Conservation (phyloP, 352 stramenopile species). For the Pythium chondricola region DNA sequence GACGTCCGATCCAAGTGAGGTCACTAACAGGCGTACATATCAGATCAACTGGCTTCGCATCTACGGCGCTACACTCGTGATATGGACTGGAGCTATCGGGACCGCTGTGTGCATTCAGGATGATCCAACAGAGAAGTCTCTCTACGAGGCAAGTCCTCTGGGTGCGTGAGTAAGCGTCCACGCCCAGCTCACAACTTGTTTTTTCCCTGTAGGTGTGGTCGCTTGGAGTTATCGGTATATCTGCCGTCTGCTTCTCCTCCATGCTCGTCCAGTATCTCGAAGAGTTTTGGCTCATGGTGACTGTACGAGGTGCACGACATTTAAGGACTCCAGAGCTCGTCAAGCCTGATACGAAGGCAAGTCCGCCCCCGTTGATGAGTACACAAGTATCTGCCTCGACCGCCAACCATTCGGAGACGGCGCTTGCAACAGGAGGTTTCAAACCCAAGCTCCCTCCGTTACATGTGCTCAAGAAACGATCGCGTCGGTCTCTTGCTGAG, state of each 20-base stretch:
- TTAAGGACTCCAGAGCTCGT: not conserved
- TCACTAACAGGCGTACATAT: not conserved
- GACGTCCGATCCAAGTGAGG: no score
- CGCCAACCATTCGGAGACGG: no score
- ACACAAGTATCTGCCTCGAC: no score
- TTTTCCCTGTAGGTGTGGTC: slow-evolving; percentile 54
- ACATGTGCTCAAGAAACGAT: slow-evolving; percentile 13
- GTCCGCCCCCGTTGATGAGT: not conserved
- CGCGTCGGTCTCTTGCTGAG: not conserved
- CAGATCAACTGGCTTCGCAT: slow-evolving; percentile 50
- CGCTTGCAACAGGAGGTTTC: not conserved
- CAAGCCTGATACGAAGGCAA: not conserved
- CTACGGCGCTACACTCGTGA: slow-evolving; percentile 28
- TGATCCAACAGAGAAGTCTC: slow-evolving; percentile 27
- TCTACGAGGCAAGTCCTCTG: slow-evolving; percentile 32
- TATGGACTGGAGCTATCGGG: slow-evolving; percentile 37
- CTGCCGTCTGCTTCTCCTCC: slow-evolving; percentile 23
- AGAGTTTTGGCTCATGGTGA: slow-evolving; percentile 43
- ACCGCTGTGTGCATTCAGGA: slow-evolving; percentile 32
- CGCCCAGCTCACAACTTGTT: no score
- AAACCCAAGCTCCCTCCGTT: slow-evolving; percentile 9
- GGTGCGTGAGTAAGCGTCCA: no score
- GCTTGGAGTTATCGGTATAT: slow-evolving; percentile 44
- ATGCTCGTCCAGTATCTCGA: slow-evolving; percentile 45
- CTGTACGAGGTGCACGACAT: not conserved